These are phyloP conservation scores for Kalanchoe fedtschenkoi DNA, from an alignment of 164 flowering plant genomes.

Conservation along the genomic window DNA sequence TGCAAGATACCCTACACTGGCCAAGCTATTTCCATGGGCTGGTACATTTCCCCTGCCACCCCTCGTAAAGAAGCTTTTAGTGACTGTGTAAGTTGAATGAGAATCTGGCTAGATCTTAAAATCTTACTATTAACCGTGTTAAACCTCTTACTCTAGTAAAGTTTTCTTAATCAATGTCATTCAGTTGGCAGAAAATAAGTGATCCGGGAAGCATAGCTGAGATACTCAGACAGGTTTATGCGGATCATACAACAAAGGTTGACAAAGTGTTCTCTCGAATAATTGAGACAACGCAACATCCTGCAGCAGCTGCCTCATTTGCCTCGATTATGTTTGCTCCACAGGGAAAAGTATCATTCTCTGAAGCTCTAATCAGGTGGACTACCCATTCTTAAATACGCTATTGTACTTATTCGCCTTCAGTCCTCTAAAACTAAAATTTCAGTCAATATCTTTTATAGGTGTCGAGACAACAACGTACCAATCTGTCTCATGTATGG, in stretches of 20 bases:
- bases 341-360: conserved; percentile 59
- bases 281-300: conserved; percentile 69
- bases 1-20: conserved; percentile 53
- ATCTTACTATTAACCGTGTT: neutral
- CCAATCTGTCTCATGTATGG: conserved; percentile 91
- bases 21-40: conserved; percentile 75
- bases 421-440: conserved; percentile 2
- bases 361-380: conserved; percentile 66
- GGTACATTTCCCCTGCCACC: conserved; percentile 91
- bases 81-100: conserved; percentile 48
- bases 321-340: conserved; percentile 98
- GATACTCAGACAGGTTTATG: conserved; percentile 81
- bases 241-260: conserved; percentile 74
- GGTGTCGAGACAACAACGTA: conserved; percentile 48
- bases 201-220: conserved; percentile 72
- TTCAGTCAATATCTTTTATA: conserved; percentile 11
- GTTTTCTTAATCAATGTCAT: neutral
- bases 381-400: neutral
- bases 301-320: conserved; percentile 96
- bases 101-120: neutral
- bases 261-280: conserved; percentile 75
- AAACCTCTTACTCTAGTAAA: neutral
- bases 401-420: neutral
- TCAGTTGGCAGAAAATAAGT: conserved; percentile 86
- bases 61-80: conserved; percentile 48